Base-by-base conservation (phyloP, 371 early-diverging fungal species). In the Mucor velutinosus region DNA sequence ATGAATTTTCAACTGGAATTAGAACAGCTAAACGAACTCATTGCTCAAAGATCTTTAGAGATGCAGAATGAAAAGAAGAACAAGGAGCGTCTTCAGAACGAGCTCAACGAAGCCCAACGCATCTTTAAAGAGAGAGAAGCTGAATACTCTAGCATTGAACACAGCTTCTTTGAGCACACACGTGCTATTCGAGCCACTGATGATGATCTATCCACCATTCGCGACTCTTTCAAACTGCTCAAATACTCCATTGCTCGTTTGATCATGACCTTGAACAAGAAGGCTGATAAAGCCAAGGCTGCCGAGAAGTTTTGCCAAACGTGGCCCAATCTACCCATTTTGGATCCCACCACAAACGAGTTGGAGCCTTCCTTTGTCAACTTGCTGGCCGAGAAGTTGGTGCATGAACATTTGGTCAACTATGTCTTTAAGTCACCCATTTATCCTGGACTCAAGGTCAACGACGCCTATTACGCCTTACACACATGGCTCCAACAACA, bases 171-270 rank as follows among this genome's bases (percentile, higher is more conserved):
- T 65, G 83, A 84, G 67, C 85, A 86, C 21, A 85, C 86, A 19
- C 82, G 86, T 32, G 66, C 81, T 32, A 81, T 88, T 51, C 84
- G 86, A 19, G 85, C 88, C 17, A 88, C 88, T 0, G 88, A 88
- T 56, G 88, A 88, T 58, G 88, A 88, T 65, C 75, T 86, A 25
- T 84, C 85, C 3, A 88, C 88, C 29, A 88, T 88, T 67, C 83
- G 82, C 10, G 87, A 88, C 59, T 75, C 81, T 1, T 80, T 88
- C 62, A 86, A 85, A 23, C 67, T 84, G 11, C 71, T 88, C 41
- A 88, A 86, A 70, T 86, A 86, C 45, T 78, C 77, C 0, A 82
- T 88, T 62, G 80, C 86, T 17, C 79, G 82, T n/a, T 57, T 88
- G 45, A 73, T 86, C 63, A 81, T 85, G 81, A 83, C 85, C 29